Evolutionary conservation across 805 yeast genomes (phyloP), one percentile per base, ranked within the genome.

Genomic region (Yarrowia sp.): DNA sequence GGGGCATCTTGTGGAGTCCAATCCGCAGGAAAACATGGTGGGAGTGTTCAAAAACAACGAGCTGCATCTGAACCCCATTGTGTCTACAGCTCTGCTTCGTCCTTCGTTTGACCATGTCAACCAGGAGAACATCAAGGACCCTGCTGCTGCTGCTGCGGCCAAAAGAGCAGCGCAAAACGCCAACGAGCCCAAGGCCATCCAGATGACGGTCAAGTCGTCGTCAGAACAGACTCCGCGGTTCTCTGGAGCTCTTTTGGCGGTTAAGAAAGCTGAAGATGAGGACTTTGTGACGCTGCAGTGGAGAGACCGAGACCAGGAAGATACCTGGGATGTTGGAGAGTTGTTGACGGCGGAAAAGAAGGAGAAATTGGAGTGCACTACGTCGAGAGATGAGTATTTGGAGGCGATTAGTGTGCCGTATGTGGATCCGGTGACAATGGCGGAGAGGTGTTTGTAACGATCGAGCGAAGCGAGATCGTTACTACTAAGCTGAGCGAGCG

Each of bases 101-200:
- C 95, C 98, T 2, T 82, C 83, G 70, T 90, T 95, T 76, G 83
- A 82, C 68, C 90, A 92, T 72, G 84, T 92, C 46, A 96, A 92
- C 72, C 85, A 81, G 43, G 77, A 80, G 64, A 65, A 67, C 5
- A 72, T 76, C 67, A 83, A 80, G 66, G 78, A 78, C 65, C 61
- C 61, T 7, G 80, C 77, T 64, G 66, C 66, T 11, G 72, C 71
- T 32, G 81, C 79, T 65, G 77, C 79, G 71, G 63, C 77, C 66
- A 65, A 79, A 69, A 68, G 75, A 72, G 65, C 76, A 68, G 71
- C 75, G 38, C 77, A 75, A 59, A 77, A 79, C 66, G 75, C 77
- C 22, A 75, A 76, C 35, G 76, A 80, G 65, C 81, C 85, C 1
- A 85, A 86, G 65, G 87, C 89, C 22, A 88, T 89, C 30, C 92